Conservation (phyloP, 129 eudicot genomes). For the Arctium minus region DNA sequence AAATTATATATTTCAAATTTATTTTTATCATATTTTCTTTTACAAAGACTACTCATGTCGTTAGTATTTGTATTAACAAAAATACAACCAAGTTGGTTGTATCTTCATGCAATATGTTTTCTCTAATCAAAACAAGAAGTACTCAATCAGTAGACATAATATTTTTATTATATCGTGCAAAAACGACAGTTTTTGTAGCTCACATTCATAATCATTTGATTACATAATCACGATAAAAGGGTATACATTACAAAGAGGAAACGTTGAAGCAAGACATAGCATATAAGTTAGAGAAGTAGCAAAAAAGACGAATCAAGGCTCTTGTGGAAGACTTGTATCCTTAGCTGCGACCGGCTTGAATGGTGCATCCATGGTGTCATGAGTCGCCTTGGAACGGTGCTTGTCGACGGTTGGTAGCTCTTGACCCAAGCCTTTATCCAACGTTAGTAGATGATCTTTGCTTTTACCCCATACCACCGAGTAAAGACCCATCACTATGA, state of each 20-base stretch:
- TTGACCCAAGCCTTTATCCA: constrained; percentile 41
- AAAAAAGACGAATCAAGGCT: constrained; percentile 12
- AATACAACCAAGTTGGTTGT: not conserved
- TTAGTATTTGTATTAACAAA: too few relatives aligned
- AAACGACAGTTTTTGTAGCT: not conserved
- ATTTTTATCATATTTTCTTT: not conserved
- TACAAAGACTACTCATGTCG: not conserved
- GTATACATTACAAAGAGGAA: constrained; percentile 2
- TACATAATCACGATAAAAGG: not conserved
- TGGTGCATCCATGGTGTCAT: constrained; percentile 21
- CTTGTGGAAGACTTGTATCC: constrained; percentile 14
- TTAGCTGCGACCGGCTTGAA: not conserved
- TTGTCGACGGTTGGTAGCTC: constrained; percentile 48
- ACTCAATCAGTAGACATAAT: not conserved
- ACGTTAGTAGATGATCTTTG: constrained; percentile 46
- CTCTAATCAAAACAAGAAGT: not conserved
- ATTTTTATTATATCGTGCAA: not conserved
- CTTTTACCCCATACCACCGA: constrained; percentile 96
- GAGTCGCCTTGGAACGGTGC: not conserved
- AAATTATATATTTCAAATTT: too few relatives aligned
- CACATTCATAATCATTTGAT: not conserved
- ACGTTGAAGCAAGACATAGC: not conserved
- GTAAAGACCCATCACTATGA: constrained; percentile 83
- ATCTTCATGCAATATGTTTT: not conserved
- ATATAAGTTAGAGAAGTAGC: not conserved